Evolutionary conservation across 257 asterid genomes (phyloP).

Genomic region (Agastache rugosa): DNA sequence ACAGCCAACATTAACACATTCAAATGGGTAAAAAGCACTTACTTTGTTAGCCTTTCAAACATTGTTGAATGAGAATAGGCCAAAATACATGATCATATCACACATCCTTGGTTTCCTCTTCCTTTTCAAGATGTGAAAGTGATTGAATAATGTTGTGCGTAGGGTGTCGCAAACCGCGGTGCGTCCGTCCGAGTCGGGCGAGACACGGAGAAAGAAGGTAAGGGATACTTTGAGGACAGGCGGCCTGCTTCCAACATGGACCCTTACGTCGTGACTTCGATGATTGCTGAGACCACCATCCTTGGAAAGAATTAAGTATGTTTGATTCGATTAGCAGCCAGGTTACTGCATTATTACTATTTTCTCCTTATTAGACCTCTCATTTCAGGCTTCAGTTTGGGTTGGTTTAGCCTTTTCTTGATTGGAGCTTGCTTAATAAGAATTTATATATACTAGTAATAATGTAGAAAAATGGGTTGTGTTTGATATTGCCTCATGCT

Average conservation of each 20-base stretch:
- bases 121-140: neutral
- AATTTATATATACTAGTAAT: neutral
- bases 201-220: slow-evolving; percentile 88
- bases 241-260: slow-evolving; percentile 99
- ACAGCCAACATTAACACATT: slow-evolving; percentile 77
- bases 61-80: neutral
- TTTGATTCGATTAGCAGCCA: neutral
- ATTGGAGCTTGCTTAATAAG: neutral
- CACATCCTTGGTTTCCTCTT: no score
- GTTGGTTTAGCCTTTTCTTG: neutral
- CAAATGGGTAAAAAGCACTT: slow-evolving; percentile 65
- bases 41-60: neutral
- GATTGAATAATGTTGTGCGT: neutral
- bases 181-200: slow-evolving; percentile 92
- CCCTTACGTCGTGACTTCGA: slow-evolving; percentile 84
- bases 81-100: neutral
- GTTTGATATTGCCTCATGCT: neutral
- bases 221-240: slow-evolving; percentile 94
- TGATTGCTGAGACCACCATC: slow-evolving; percentile 94
- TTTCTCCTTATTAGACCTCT: slow-evolving; percentile 5
- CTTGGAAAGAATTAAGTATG: slow-evolving; percentile 51
- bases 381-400: neutral
- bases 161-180: slow-evolving; percentile 99
- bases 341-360: neutral
- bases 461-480: neutral